Evolutionary conservation across 2,329 filamentous ascomycete genomes (phyloP).

Genomic region (Byssoonygena ceratinophila): DNA sequence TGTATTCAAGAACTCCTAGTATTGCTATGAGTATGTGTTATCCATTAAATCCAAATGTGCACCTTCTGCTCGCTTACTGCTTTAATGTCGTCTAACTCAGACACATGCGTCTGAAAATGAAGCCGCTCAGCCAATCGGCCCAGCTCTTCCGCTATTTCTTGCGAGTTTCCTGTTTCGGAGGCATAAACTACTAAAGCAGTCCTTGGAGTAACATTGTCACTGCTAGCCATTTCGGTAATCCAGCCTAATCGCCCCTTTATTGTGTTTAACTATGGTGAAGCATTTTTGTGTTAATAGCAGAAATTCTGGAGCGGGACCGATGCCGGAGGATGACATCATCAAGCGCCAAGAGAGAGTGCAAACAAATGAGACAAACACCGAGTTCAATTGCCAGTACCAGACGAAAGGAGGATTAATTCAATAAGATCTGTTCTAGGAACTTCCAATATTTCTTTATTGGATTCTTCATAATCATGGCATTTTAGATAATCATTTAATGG

Average conservation of each 20-base stretch:
- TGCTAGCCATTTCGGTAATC: slow-evolving; percentile 4
- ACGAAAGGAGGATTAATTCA: too few species aligned
- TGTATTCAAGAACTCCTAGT: slow-evolving; percentile 27
- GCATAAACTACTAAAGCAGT: slow-evolving; percentile 70
- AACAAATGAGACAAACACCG: too few species aligned
- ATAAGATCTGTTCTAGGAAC: too few species aligned
- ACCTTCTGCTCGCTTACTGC: slow-evolving; percentile 50
- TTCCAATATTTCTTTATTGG: not conserved
- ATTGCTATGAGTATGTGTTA: slow-evolving; percentile 1
- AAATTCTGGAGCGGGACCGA: not conserved
- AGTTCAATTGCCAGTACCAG: too few species aligned
- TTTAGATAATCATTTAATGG: too few species aligned
- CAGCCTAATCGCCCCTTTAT: too few species aligned
- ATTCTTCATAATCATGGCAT: not conserved
- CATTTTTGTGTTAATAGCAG: not conserved
- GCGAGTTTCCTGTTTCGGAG: slow-evolving; percentile 87
- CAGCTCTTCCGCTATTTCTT: slow-evolving; percentile 81
- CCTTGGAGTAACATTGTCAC: slow-evolving; percentile 7
- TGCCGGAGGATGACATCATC: slow-evolving; percentile 13
- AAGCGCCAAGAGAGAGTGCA: not conserved
- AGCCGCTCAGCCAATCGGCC: slow-evolving; percentile 63
- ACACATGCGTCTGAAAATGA: slow-evolving; percentile 63
- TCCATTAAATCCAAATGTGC: not conserved
- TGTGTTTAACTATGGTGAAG: not conserved
- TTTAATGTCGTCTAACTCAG: slow-evolving; percentile 65